These are phyloP conservation scores for Ottelia alismoides DNA, from an alignment of 106 monocot genomes.

Conservation along the genomic window DNA sequence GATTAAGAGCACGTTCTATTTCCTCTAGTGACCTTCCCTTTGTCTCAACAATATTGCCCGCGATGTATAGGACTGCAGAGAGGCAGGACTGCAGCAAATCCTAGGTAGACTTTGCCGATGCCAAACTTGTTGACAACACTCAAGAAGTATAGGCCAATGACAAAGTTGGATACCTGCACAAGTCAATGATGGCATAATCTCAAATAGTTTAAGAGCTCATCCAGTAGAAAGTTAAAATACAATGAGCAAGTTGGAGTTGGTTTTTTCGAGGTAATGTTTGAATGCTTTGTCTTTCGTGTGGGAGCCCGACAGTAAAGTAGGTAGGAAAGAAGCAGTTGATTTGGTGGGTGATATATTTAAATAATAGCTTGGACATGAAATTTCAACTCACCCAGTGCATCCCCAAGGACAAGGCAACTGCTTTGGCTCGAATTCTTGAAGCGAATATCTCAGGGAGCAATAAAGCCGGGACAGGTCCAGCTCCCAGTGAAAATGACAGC, in stretches of 20 bases:
- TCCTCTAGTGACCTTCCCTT: conserved; percentile 84
- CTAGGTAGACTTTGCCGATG: conserved; percentile 73
- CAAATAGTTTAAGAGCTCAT: too few relatives aligned
- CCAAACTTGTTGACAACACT: conserved; percentile 84
- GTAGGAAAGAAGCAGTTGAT: too few relatives aligned
- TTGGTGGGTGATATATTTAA: too few relatives aligned
- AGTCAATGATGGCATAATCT: too few relatives aligned
- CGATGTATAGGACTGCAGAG: conserved; percentile 61
- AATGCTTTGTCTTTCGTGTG: too few relatives aligned
- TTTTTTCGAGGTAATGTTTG: too few relatives aligned
- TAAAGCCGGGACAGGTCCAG: conserved; percentile 85
- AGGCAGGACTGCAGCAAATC: conserved; percentile 62
- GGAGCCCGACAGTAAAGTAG: too few relatives aligned
- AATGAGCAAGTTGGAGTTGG: too few relatives aligned
- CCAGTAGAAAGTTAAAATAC: too few relatives aligned
- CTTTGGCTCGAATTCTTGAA: too few relatives aligned
- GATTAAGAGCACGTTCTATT: conserved; percentile 56
- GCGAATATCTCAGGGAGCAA: too few relatives aligned
- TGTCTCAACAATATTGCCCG: conserved; percentile 68
- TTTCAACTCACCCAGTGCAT: conserved; percentile 83
- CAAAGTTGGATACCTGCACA: conserved; percentile 67
- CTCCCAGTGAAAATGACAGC: conserved; percentile 76
- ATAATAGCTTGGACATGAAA: too few relatives aligned
- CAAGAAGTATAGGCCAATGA: conserved; percentile 83
- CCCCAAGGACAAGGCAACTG: conserved; percentile 78